A percentile compares a stretch with the other conserved stretches of the same genome.
Conservation (phyloP, 768 basidiomycete genomes). For the Lentinula guzmanii region DNA sequence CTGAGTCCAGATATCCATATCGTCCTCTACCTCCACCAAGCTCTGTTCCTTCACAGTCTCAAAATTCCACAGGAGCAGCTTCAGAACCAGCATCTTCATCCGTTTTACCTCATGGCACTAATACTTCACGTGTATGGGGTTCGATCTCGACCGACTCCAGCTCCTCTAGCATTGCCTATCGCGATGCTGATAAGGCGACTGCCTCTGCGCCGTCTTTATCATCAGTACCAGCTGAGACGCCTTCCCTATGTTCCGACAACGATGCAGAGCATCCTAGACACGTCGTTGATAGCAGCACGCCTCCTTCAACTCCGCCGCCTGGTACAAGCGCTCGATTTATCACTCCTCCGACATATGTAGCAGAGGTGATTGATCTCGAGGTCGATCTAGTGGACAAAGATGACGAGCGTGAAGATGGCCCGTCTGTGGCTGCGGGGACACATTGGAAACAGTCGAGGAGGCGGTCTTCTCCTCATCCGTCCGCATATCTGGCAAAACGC, state of each 20-base stretch:
- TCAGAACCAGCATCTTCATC: background rate
- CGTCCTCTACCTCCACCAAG: background rate
- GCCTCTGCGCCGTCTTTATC: constrained; percentile 20
- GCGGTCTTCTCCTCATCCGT: background rate
- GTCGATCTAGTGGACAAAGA: constrained; percentile 26
- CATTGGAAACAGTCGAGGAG: background rate
- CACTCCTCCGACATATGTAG: background rate
- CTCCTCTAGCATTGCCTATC: constrained; percentile 11
- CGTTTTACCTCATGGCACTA: background rate
- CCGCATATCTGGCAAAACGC: background rate
- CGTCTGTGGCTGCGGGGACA: background rate
- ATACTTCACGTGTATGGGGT: constrained; percentile 11
- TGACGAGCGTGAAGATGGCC: constrained; percentile 8
- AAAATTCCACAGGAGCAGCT: background rate
- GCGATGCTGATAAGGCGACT: constrained; percentile 9
- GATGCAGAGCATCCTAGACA: constrained; percentile 36
- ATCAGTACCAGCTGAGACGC: constrained; percentile 38
- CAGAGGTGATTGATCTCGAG: constrained; percentile 19
- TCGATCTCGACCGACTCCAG: constrained; percentile 15
- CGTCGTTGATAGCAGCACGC: constrained; percentile 6
- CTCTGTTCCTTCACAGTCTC: background rate
- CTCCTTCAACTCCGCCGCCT: constrained; percentile 12
- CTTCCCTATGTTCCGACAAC: constrained; percentile 72
- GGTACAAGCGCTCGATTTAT: constrained; percentile 3
- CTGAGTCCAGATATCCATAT: background rate